A percentile compares a stretch with the other conserved stretches of the same genome.
Evolutionary conservation across 305 asterid genomes (phyloP).

Genomic region (Coffea humblotiana): DNA sequence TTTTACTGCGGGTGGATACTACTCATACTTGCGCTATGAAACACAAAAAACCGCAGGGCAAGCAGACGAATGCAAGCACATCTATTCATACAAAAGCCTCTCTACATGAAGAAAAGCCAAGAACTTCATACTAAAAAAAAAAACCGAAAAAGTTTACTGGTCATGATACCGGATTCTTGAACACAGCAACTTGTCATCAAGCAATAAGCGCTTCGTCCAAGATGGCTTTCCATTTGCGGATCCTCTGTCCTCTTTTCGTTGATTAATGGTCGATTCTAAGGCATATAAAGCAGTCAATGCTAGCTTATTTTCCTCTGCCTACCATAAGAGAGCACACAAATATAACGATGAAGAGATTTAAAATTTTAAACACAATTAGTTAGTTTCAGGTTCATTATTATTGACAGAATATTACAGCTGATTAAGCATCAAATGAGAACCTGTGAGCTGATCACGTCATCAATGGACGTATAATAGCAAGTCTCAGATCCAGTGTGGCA

Average conservation of each 20-base stretch:
- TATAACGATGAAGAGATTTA: not conserved
- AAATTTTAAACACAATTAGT: not conserved
- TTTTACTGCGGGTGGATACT: not conserved
- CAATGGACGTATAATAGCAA: slow-evolving; percentile 71
- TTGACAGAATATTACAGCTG: not conserved
- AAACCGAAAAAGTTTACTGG: not conserved
- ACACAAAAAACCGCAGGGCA: not conserved
- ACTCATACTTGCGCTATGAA: not conserved
- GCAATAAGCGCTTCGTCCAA: slow-evolving; percentile 80
- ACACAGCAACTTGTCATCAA: slow-evolving; percentile 61
- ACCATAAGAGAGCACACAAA: slow-evolving; percentile 14
- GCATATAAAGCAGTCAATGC: slow-evolving; percentile 70
- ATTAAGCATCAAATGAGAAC: slow-evolving; percentile 24
- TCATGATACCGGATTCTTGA: slow-evolving; percentile 68
- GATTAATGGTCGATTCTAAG: slow-evolving; percentile 66
- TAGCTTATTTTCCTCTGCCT: slow-evolving; percentile 52
- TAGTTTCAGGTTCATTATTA: not conserved
- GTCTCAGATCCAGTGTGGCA: slow-evolving; percentile 92
- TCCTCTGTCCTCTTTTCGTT: slow-evolving; percentile 54
- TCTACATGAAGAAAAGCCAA: not conserved
- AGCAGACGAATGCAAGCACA: not conserved
- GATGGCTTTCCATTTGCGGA: slow-evolving; percentile 63
- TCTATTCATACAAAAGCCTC: not conserved
- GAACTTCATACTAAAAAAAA: not conserved
- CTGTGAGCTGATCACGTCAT: slow-evolving; percentile 38